Conservation (phyloP, 202 grass and related monocot genomes). For the Eragrostis tef region DNA sequence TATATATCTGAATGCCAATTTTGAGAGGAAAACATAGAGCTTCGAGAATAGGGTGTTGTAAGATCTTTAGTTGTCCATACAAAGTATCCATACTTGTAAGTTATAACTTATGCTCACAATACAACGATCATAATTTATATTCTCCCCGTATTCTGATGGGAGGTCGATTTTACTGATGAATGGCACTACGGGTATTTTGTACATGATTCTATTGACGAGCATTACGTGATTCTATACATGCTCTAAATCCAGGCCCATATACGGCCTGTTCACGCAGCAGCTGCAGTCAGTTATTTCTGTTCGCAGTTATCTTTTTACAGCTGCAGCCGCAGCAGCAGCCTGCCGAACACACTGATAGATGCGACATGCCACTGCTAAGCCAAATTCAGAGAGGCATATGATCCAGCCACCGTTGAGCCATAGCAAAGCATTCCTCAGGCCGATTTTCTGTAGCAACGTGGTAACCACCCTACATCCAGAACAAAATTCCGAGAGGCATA, state of each 20-base stretch:
- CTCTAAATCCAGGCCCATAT: no score
- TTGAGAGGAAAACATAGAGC: slow-evolving; percentile 29
- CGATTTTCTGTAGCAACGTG: slow-evolving; percentile 38
- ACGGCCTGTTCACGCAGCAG: no score
- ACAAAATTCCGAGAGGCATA: no score
- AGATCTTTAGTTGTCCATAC: slow-evolving; percentile 19
- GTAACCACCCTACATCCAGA: slow-evolving; percentile 45
- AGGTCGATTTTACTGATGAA: slow-evolving; percentile 7
- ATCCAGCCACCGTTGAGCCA: slow-evolving; percentile 48
- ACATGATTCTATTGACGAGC: not conserved
- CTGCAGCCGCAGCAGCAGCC: no score
- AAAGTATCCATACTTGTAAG: slow-evolving; percentile 24
- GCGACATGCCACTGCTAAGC: no score
- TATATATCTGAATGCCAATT: not conserved
- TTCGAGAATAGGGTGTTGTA: slow-evolving; percentile 21
- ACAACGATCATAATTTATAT: not conserved
- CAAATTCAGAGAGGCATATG: slow-evolving; percentile 36
- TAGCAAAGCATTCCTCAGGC: slow-evolving; percentile 47
- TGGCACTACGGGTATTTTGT: not conserved
- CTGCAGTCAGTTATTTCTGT: no score
- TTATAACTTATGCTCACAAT: slow-evolving; percentile 10
- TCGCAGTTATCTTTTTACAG: no score
- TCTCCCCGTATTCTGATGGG: not conserved
- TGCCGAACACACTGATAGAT: no score
- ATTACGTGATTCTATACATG: not conserved